phyloP scores from a whole-genome alignment of 352 stramenopile genomes.

The Globisporangium nagaii region DNA sequence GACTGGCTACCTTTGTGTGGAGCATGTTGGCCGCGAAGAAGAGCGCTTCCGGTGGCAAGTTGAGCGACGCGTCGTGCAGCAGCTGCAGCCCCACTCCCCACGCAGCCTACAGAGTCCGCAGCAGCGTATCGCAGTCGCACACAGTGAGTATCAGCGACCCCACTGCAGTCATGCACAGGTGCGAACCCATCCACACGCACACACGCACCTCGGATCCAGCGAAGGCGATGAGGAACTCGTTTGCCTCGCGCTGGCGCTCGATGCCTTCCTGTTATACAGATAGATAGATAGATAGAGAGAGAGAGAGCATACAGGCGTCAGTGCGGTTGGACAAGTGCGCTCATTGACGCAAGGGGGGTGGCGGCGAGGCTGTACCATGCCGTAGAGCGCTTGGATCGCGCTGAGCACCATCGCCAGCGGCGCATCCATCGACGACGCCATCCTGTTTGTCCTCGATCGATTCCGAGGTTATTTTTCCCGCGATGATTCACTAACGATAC shows the following conservation, averaged over 20 bases:
- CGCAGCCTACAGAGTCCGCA: constrained; percentile 16
- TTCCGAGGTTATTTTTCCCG: no score
- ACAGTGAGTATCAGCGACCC: neutral
- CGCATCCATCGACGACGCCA: neutral
- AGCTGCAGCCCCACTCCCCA: constrained; percentile 49
- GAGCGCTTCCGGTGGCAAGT: constrained; percentile 41
- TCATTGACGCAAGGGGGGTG: constrained; percentile 2
- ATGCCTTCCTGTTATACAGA: constrained; percentile 71
- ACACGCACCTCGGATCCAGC: constrained; percentile 31
- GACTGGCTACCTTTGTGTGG: constrained; percentile 40
- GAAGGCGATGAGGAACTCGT: constrained; percentile 61
- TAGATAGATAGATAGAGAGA: no score
- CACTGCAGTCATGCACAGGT: neutral
- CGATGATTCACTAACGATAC: no score
- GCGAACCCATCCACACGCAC: neutral
- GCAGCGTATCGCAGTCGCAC: no score
- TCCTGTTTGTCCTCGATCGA: no score
- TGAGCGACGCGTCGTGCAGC: constrained; percentile 39
- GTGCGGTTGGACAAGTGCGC: no score
- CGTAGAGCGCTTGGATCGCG: constrained; percentile 58
- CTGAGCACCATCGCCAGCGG: constrained; percentile 38
- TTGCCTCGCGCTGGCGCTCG: constrained; percentile 56
- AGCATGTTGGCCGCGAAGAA: constrained; percentile 79
- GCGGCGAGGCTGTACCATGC: constrained; percentile 42
- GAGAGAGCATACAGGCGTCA: no score